phyloP scores from a whole-genome alignment of 176 grass and related monocot species.

The Ampelocalamus luodianensis region DNA sequence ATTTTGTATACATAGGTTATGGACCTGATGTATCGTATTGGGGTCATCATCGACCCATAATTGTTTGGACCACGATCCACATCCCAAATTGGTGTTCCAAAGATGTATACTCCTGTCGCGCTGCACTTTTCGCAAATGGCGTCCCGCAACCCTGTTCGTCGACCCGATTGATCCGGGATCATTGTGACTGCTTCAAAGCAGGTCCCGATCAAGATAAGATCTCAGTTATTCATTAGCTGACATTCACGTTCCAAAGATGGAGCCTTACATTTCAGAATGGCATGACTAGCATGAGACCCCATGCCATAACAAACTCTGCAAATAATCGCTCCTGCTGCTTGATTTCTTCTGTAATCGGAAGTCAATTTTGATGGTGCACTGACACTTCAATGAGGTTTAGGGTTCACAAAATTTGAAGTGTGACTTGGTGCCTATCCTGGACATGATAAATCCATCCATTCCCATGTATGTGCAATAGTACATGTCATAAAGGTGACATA shows the following conservation, averaged over 20 bases:
- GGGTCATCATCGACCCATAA: too few species aligned
- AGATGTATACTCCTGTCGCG: too few species aligned
- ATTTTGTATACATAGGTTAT: too few species aligned
- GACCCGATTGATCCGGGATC: too few species aligned
- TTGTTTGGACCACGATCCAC: too few species aligned
- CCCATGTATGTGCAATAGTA: conserved; percentile 40
- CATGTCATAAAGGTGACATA: conserved; percentile 21
- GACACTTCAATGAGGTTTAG: conserved; percentile 46
- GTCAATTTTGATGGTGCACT: conserved; percentile 63
- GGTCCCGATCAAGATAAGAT: conserved; percentile 97
- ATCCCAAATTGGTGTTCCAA: too few species aligned
- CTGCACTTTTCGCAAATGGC: too few species aligned
- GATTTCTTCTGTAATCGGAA: conserved; percentile 63
- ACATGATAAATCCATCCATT: conserved; percentile 35
- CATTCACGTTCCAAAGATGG: conserved; percentile 77
- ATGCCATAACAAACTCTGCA: conserved; percentile 52
- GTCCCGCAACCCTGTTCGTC: too few species aligned
- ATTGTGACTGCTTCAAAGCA: conserved; percentile 15
- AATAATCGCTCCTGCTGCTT: conserved; percentile 54
- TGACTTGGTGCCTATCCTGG: conserved; percentile 20
- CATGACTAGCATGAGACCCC: conserved; percentile 42
- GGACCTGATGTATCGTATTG: too few species aligned
- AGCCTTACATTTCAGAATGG: conserved; percentile 52
- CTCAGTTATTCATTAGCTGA: conserved; percentile 78
- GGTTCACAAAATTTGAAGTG: conserved; percentile 37